Conservation (phyloP, 495 filamentous ascomycete genomes). For the Neurospora sp. region DNA sequence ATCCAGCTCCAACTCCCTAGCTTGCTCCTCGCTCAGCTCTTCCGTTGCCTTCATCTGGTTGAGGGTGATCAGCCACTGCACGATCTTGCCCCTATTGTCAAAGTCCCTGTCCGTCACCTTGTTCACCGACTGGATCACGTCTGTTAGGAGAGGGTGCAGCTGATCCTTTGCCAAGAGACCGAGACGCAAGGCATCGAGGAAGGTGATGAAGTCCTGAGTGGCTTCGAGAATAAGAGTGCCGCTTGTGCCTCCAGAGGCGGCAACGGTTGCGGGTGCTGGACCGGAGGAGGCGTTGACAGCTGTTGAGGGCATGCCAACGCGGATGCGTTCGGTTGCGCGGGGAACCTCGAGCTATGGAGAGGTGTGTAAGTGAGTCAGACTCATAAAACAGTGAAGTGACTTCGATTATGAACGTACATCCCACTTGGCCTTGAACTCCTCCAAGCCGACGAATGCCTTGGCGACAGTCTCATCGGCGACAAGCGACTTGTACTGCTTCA, state of each 20-base stretch:
- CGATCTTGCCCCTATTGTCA: constrained; percentile 88
- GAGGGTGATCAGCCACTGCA: constrained; percentile 93
- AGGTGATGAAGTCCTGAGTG: constrained; percentile 97
- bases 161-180: constrained; percentile 89
- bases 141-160: constrained; percentile 82
- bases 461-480: constrained; percentile 78
- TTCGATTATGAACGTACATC: constrained; percentile 48
- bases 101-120: constrained; percentile 91
- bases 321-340: constrained; percentile 82
- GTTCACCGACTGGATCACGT: constrained; percentile 93
- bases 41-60: constrained; percentile 97
- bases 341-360: constrained; percentile 74
- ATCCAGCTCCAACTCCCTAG: constrained; percentile 76
- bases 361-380: background rate
- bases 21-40: constrained; percentile 78
- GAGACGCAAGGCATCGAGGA: constrained; percentile 85
- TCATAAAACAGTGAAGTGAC: background rate
- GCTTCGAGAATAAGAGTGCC: constrained; percentile 73
- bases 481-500: constrained; percentile 96
- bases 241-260: constrained; percentile 46
- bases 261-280: constrained; percentile 32
- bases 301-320: constrained; percentile 69
- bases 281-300: constrained; percentile 46
- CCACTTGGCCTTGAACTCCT: constrained; percentile 90
- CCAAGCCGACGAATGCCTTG: constrained; percentile 72